These are phyloP conservation scores for Starmerella bombi DNA, from an alignment of 805 yeast species.

Conservation along the genomic window DNA sequence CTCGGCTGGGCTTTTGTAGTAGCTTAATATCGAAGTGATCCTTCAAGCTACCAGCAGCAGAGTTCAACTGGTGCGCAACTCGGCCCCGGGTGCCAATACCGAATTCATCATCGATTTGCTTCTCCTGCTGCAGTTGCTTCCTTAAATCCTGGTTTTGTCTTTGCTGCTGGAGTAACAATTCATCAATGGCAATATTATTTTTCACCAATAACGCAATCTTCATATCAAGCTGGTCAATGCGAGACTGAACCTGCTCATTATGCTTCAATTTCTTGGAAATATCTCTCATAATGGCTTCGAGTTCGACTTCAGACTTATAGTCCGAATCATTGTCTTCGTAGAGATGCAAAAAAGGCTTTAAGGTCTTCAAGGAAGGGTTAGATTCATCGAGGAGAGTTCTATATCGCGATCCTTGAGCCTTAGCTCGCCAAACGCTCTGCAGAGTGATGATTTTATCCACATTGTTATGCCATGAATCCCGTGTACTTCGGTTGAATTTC, in stretches of 20 bases:
- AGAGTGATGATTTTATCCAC: slow-evolving; percentile 49
- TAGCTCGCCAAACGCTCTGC: slow-evolving; percentile 61
- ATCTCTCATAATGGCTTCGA: slow-evolving; percentile 53
- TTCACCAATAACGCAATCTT: slow-evolving; percentile 66
- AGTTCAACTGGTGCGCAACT: background rate
- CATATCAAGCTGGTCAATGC: slow-evolving; percentile 61
- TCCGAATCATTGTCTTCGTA: slow-evolving; percentile 62
- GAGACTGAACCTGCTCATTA: slow-evolving; percentile 60
- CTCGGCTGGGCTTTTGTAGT: slow-evolving; percentile 29
- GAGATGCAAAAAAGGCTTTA: slow-evolving; percentile 62
- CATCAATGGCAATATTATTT: slow-evolving; percentile 67
- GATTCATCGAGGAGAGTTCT: slow-evolving; percentile 51
- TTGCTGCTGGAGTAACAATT: slow-evolving; percentile 30
- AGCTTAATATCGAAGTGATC: slow-evolving; percentile 29
- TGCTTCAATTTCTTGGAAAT: slow-evolving; percentile 56
- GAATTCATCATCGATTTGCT: background rate
- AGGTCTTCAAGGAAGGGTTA: slow-evolving; percentile 67
- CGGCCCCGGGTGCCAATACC: background rate
- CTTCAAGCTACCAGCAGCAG: slow-evolving; percentile 1
- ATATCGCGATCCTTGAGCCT: slow-evolving; percentile 59
- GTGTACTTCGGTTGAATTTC: slow-evolving; percentile 20
- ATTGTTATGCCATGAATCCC: slow-evolving; percentile 42
- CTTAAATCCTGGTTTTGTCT: slow-evolving; percentile 13
- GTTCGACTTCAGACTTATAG: slow-evolving; percentile 56
- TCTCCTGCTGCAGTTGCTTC: slow-evolving; percentile 4